Conservation (phyloP, 495 filamentous ascomycete species). For the Hyaloscypha finlandica region DNA sequence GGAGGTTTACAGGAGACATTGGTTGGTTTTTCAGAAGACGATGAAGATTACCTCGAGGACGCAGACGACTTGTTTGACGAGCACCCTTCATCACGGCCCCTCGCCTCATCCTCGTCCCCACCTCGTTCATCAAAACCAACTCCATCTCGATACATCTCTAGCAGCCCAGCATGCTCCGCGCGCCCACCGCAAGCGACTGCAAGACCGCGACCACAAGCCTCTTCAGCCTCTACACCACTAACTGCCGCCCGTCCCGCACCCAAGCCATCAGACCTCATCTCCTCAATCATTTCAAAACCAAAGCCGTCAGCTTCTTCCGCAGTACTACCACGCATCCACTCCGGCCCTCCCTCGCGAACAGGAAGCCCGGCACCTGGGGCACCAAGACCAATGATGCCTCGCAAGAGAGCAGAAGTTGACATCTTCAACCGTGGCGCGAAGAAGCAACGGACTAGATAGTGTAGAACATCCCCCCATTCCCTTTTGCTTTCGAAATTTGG, state of each 20-base stretch:
- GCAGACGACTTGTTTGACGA: conserved; percentile 27
- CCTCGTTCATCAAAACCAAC: not conserved
- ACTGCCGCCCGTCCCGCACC: not conserved
- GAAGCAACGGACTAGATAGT: conserved; percentile 21
- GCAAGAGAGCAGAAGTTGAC: conserved; percentile 26
- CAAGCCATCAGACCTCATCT: conserved; percentile 19
- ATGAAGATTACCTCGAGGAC: conserved; percentile 24
- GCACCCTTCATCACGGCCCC: not conserved
- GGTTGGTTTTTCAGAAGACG: conserved; percentile 19
- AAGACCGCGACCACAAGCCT: not conserved
- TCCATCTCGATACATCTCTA: not conserved
- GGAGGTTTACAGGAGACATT: conserved; percentile 3
- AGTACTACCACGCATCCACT: not conserved
- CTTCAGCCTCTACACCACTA: not conserved
- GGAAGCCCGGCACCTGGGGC: conserved; percentile 13
- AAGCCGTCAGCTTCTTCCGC: not conserved
- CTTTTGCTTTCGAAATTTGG: not conserved
- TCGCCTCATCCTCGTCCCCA: not conserved
- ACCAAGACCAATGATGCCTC: conserved; percentile 17
- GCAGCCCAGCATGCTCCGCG: not conserved
- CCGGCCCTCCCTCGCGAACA: not conserved
- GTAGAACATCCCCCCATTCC: not conserved
- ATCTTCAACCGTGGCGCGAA: conserved; percentile 30
- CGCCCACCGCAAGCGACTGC: not conserved
- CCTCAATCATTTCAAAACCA: conserved; percentile 13